Evolutionary conservation across 805 yeast species (phyloP).

Genomic region (Zygoascus flipseniorum): DNA sequence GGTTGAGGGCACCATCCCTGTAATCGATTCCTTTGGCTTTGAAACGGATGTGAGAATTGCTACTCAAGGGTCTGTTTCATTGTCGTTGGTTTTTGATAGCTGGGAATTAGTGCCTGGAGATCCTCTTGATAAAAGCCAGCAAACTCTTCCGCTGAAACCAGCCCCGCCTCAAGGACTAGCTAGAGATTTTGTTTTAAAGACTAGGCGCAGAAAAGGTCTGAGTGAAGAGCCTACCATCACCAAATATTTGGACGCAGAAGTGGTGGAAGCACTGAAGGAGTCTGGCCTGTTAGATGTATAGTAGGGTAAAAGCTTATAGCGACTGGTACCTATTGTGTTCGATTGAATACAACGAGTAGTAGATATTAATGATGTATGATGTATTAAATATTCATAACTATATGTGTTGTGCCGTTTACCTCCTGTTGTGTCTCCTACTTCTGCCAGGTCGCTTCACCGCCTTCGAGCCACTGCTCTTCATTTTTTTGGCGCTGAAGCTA

Average conservation of each 20-base stretch:
- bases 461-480: slow-evolving; percentile 38
- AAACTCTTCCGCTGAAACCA: slow-evolving; percentile 63
- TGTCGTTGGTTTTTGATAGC: slow-evolving; percentile 52
- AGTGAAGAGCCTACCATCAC: slow-evolving; percentile 60
- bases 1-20: slow-evolving; percentile 65
- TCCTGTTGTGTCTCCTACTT: slow-evolving; percentile 12
- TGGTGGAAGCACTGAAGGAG: slow-evolving; percentile 45
- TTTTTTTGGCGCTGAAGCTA: slow-evolving; percentile 45
- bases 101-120: slow-evolving; percentile 89
- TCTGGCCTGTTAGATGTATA: slow-evolving; percentile 34
- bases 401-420: not conserved
- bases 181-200: slow-evolving; percentile 82
- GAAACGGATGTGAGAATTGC: slow-evolving; percentile 76
- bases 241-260: slow-evolving; percentile 56
- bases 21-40: slow-evolving; percentile 82
- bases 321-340: no score
- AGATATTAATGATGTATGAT: not conserved
- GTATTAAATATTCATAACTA: not conserved
- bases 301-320: not conserved
- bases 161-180: slow-evolving; percentile 66
- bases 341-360: no score
- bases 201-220: slow-evolving; percentile 81
- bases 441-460: slow-evolving; percentile 17
- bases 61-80: slow-evolving; percentile 71
- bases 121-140: slow-evolving; percentile 63